Conservation (phyloP, 805 yeast genomes). For the Candida sithepensis region DNA sequence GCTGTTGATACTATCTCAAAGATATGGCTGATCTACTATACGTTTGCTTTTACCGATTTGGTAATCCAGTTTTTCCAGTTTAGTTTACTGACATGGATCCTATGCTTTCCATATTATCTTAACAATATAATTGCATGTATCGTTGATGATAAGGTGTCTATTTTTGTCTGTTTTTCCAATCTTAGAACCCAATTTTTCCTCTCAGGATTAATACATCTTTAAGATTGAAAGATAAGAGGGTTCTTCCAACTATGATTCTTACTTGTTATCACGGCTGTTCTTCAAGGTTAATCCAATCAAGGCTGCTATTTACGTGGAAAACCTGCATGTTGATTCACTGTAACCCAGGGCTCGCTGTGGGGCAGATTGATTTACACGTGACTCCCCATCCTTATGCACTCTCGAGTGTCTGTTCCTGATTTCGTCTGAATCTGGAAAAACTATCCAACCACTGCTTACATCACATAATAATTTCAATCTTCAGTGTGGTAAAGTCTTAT, state of each 20-base stretch:
- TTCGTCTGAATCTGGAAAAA: background rate
- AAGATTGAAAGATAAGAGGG: too few relatives aligned
- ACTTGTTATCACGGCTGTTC: too few relatives aligned
- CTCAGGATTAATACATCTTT: background rate
- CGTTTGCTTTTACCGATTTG: background rate
- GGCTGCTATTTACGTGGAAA: too few relatives aligned
- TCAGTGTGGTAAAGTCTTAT: background rate
- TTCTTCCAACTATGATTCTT: too few relatives aligned
- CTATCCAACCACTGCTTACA: background rate
- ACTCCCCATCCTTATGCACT: background rate
- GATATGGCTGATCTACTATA: background rate
- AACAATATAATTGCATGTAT: too few relatives aligned
- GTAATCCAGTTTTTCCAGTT: background rate
- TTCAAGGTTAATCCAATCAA: too few relatives aligned
- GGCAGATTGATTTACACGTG: background rate
- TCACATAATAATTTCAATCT: background rate
- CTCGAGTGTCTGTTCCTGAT: background rate
- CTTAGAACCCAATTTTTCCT: background rate
- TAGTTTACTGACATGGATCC: too few relatives aligned
- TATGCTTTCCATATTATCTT: too few relatives aligned
- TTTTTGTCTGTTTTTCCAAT: background rate
- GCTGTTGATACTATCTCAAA: too few relatives aligned
- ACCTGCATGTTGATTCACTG: too few relatives aligned
- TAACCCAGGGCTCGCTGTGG: too few relatives aligned
- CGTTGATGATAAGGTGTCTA: background rate